Conservation (phyloP, 345 rosid species). For the Draba incana region DNA sequence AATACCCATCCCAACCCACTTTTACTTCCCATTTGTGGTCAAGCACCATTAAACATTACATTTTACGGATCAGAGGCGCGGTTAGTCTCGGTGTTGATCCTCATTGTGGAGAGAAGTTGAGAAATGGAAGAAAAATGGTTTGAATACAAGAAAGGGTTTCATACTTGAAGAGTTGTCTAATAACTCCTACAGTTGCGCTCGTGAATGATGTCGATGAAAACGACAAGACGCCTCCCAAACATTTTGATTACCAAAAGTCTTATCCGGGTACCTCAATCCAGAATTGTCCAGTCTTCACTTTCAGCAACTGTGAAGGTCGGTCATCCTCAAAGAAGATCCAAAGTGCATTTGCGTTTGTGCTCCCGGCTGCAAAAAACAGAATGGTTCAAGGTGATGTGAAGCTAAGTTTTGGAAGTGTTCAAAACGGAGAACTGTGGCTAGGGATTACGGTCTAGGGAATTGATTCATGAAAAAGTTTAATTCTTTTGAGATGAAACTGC, state of each 20-base stretch:
- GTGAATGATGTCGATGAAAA: constrained; percentile 67
- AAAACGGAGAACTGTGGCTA: constrained; percentile 46
- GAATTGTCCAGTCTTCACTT: too few relatives aligned
- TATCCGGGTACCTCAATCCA: too few relatives aligned
- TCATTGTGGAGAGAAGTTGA: constrained; percentile 54
- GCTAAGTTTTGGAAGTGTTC: constrained; percentile 50
- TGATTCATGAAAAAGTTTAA: constrained; percentile 31
- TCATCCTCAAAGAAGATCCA: too few relatives aligned
- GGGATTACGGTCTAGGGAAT: constrained; percentile 52
- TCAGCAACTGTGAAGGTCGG: too few relatives aligned
- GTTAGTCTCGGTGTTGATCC: too few relatives aligned
- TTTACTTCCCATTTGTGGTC: too few relatives aligned
- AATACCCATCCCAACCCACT: too few relatives aligned
- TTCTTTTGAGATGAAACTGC: constrained; percentile 18
- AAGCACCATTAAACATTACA: too few relatives aligned
- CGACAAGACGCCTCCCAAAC: constrained; percentile 54
- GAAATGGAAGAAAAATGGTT: constrained; percentile 50
- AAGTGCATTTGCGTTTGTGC: constrained; percentile 49
- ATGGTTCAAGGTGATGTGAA: constrained; percentile 46
- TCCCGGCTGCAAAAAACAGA: constrained; percentile 33
- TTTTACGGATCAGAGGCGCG: too few relatives aligned
- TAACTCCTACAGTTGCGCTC: constrained; percentile 61
- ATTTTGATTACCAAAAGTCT: constrained; percentile 47
- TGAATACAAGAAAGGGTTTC: constrained; percentile 42
- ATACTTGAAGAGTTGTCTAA: constrained; percentile 58